Conservation (phyloP, 2,329 filamentous ascomycete species). For the Colletotrichum cuscutae region DNA sequence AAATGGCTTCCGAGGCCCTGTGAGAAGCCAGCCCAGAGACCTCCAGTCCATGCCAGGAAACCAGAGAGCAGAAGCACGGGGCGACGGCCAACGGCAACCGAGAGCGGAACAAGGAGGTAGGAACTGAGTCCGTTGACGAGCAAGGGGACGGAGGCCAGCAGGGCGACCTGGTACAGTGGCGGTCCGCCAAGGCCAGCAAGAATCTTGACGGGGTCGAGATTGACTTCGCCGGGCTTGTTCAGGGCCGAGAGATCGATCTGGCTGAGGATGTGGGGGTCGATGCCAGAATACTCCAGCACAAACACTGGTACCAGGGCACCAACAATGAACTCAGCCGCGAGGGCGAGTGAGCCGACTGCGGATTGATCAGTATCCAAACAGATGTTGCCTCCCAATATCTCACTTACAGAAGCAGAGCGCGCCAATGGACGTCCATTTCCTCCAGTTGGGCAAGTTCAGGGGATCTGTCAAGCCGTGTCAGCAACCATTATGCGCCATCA, state of each 20-base stretch:
- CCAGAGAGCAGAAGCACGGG: slow-evolving; percentile 47
- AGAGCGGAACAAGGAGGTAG: slow-evolving; percentile 51
- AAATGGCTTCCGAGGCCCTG: slow-evolving; percentile 43
- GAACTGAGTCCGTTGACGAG: slow-evolving; percentile 48
- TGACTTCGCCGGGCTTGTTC: slow-evolving; percentile 31
- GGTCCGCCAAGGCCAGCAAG: slow-evolving; percentile 42
- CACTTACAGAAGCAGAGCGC: slow-evolving; percentile 44
- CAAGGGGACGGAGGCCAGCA: slow-evolving; percentile 47
- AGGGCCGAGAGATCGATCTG: slow-evolving; percentile 37
- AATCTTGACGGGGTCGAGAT: slow-evolving; percentile 43
- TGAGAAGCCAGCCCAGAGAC: slow-evolving; percentile 48
- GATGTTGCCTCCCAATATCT: too few relatives aligned
- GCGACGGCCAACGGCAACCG: slow-evolving; percentile 48
- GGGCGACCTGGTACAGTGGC: slow-evolving; percentile 42
- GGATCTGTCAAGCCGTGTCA: slow-evolving; percentile 39
- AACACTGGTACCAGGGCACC: slow-evolving; percentile 46
- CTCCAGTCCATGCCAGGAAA: slow-evolving; percentile 46
- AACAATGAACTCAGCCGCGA: slow-evolving; percentile 40
- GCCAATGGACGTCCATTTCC: slow-evolving; percentile 44
- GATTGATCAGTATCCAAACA: background rate
- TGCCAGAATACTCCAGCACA: slow-evolving; percentile 46
- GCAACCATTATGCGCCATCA: slow-evolving; percentile 3
- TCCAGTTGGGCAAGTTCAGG: slow-evolving; percentile 43
- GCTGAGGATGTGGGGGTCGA: slow-evolving; percentile 43
- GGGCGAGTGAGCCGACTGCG: slow-evolving; percentile 34